A percentile compares a stretch with the other conserved stretches of the same genome.
These are phyloP conservation scores for Fragaria vesca DNA, from an alignment of 306 rosid species.

Conservation along the genomic window DNA sequence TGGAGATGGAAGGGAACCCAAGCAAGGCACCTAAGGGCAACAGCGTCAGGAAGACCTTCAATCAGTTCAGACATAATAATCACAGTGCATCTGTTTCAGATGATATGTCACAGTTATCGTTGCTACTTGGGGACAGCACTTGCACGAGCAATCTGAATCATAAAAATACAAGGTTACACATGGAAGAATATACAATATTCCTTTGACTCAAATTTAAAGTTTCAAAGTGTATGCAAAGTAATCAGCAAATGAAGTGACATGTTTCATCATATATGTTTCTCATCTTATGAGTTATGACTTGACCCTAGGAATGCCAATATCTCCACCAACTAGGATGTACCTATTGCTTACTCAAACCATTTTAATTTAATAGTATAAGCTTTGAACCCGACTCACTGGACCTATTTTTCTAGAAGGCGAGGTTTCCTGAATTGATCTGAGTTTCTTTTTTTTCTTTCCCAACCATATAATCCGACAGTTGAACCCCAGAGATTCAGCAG, in stretches of 20 bases:
- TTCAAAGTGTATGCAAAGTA: background rate
- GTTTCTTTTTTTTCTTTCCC: too few species aligned
- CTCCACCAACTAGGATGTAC: background rate
- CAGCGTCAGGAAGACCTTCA: slow-evolving; percentile 94
- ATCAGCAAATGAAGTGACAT: background rate
- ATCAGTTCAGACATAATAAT: slow-evolving; percentile 85
- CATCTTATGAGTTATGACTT: background rate
- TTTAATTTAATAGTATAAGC: background rate
- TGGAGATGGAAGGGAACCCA: slow-evolving; percentile 89
- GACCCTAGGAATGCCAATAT: background rate
- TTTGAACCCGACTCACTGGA: background rate
- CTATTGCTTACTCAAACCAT: background rate
- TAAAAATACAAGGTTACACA: background rate
- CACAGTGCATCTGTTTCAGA: slow-evolving; percentile 47
- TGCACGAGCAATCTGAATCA: slow-evolving; percentile 35
- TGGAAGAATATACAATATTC: background rate
- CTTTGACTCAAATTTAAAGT: background rate
- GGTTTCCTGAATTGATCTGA: background rate
- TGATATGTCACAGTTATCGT: slow-evolving; percentile 25
- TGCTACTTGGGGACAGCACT: slow-evolving; percentile 29
- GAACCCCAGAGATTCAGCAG: background rate
- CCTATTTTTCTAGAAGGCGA: background rate
- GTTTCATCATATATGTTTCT: background rate
- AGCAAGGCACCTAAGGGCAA: slow-evolving; percentile 90
- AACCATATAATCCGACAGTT: background rate